These are phyloP conservation scores for Phytophthora idaei DNA, from an alignment of 352 stramenopile species.

Conservation along the genomic window DNA sequence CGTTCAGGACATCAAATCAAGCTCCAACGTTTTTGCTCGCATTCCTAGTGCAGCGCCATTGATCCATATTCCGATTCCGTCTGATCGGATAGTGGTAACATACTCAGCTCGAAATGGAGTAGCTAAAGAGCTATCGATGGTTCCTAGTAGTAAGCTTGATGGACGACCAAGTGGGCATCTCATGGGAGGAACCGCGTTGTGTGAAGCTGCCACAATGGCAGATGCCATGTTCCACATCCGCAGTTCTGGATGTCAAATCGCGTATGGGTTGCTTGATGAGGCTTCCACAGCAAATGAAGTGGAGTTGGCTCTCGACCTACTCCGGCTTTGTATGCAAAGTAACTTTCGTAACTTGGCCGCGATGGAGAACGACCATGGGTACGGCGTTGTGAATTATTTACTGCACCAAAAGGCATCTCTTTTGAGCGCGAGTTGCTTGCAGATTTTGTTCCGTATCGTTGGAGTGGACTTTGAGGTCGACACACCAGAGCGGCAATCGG, in stretches of 20 bases:
- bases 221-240: slow-evolving; percentile 51
- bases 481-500: slow-evolving; percentile 1
- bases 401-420: slow-evolving; percentile 62
- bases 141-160: slow-evolving; percentile 58
- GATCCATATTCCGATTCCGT: slow-evolving; percentile 51
- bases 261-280: slow-evolving; percentile 58
- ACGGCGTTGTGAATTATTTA: slow-evolving; percentile 72
- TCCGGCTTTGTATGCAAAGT: slow-evolving; percentile 40
- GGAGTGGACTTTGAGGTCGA: slow-evolving; percentile 49
- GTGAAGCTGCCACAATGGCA: slow-evolving; percentile 34
- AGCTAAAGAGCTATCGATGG: slow-evolving; percentile 42
- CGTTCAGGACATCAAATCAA: slow-evolving; percentile 71
- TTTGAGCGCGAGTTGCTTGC: slow-evolving; percentile 42
- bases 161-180: slow-evolving; percentile 62
- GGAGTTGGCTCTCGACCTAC: slow-evolving; percentile 51
- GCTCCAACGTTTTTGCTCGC: slow-evolving; percentile 54
- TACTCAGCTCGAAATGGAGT: slow-evolving; percentile 52
- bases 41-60: slow-evolving; percentile 58
- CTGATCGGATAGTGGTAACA: slow-evolving; percentile 58
- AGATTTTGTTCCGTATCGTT: slow-evolving; percentile 58
- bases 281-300: slow-evolving; percentile 46
- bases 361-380: slow-evolving; percentile 78
- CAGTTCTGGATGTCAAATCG: slow-evolving; percentile 57
- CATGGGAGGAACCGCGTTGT: slow-evolving; percentile 48
- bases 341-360: slow-evolving; percentile 51